Conservation (phyloP, 768 basidiomycete species). For the Flagelloscypha sp. region DNA sequence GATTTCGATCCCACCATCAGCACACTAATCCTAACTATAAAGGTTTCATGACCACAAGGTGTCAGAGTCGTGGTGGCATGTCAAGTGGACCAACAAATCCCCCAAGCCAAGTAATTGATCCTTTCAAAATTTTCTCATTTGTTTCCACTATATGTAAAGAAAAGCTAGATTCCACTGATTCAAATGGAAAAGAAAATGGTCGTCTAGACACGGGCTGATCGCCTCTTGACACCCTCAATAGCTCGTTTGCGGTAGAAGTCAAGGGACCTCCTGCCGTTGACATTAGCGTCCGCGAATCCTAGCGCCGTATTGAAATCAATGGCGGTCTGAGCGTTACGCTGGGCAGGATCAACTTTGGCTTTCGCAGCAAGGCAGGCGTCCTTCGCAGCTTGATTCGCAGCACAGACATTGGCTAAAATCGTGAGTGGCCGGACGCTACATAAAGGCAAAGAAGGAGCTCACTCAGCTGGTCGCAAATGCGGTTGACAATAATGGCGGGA, state of each 20-base stretch:
- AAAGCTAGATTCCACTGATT: too few species aligned
- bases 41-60: too few species aligned
- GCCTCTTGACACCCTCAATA: constrained; percentile 3
- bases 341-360: not conserved
- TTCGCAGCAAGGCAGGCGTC: constrained; percentile 2
- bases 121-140: too few species aligned
- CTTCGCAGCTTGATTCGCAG: constrained; percentile 1
- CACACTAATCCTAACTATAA: too few species aligned
- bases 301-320: constrained; percentile 1
- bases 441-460: not conserved
- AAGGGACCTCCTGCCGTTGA: too few species aligned
- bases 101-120: too few species aligned
- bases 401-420: not conserved
- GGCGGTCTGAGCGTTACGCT: constrained; percentile 1
- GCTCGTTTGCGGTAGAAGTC: not conserved
- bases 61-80: too few species aligned
- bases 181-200: too few species aligned
- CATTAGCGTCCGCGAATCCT: constrained; percentile 1
- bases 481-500: constrained; percentile 3
- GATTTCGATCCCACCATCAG: too few species aligned
- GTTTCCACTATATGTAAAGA: too few species aligned
- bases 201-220: constrained; percentile 1
- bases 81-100: too few species aligned
- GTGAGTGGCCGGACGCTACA: not conserved
- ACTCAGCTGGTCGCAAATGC: constrained; percentile 2